phyloP scores from a whole-genome alignment of 2,329 filamentous ascomycete genomes.

The Thielaviopsis ethacetica region DNA sequence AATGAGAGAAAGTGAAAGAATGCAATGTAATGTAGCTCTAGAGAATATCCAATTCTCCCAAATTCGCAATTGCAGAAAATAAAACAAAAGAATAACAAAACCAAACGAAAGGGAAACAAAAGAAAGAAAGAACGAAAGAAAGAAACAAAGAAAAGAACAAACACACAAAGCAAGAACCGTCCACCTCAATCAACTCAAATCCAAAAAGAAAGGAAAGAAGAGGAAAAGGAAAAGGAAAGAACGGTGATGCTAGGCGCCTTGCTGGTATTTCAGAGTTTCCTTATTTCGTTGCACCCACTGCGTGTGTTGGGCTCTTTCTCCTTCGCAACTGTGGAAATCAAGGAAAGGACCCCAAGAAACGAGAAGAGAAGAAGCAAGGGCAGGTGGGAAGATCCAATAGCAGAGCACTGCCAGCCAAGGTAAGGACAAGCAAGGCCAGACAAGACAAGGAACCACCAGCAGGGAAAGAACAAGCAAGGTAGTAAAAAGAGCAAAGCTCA shows the following conservation, averaged over 20 bases:
- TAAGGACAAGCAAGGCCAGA: background rate
- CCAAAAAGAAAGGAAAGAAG: background rate
- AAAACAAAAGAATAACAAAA: conserved; percentile 2
- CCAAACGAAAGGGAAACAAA: background rate
- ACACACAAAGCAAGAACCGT: conserved; percentile 1
- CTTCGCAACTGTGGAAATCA: background rate
- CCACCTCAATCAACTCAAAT: background rate
- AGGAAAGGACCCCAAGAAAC: background rate
- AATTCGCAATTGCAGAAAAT: background rate
- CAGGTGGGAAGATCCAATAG: background rate
- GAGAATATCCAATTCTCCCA: background rate
- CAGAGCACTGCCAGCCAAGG: background rate
- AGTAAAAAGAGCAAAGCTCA: too few species aligned
- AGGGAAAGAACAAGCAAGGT: background rate
- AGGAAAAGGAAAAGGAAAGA: background rate
- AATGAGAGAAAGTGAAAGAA: background rate
- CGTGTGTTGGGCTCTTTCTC: too few species aligned
- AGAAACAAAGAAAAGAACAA: conserved; percentile 6
- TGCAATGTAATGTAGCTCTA: background rate
- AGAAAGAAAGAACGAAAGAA: background rate
- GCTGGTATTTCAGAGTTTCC: background rate
- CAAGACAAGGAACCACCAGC: background rate
- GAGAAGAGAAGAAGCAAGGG: background rate
- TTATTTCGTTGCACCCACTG: background rate
- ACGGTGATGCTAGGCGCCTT: background rate